Conservation (phyloP, 140 eudicot species). For the Anethum foeniculum region DNA sequence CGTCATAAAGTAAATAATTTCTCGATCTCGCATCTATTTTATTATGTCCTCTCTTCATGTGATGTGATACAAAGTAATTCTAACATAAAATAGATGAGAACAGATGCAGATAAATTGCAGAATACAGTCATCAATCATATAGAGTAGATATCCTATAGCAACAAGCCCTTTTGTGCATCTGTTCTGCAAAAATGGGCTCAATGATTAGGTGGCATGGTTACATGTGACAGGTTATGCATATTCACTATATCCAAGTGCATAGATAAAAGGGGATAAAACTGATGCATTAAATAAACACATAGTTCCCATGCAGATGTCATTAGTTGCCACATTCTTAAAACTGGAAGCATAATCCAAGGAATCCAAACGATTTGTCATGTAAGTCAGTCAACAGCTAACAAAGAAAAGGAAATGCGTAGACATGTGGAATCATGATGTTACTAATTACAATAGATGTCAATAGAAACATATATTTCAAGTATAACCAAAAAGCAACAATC, state of each 20-base stretch:
- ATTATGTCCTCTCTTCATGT: too few species aligned
- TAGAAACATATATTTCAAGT: not conserved
- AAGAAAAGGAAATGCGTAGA: not conserved
- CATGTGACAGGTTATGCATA: not conserved
- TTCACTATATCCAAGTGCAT: not conserved
- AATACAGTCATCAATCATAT: too few species aligned
- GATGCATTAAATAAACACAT: not conserved
- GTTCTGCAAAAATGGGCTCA: not conserved
- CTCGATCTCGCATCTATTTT: too few species aligned
- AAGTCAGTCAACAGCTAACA: not conserved
- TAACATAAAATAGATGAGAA: too few species aligned
- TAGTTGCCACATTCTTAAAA: not conserved
- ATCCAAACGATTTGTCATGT: not conserved
- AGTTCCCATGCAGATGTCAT: not conserved
- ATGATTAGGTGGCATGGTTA: not conserved
- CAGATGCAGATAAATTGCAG: too few species aligned
- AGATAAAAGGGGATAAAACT: not conserved
- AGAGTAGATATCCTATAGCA: too few species aligned
- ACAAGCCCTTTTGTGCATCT: too few species aligned
- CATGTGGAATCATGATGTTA: not conserved
- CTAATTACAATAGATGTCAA: not conserved
- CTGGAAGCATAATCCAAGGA: not conserved
- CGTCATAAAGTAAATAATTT: too few species aligned
- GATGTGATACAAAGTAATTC: too few species aligned
- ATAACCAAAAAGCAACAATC: not conserved